phyloP scores from a whole-genome alignment of 2,329 filamentous ascomycete genomes.

The Diaporthe ampelina region DNA sequence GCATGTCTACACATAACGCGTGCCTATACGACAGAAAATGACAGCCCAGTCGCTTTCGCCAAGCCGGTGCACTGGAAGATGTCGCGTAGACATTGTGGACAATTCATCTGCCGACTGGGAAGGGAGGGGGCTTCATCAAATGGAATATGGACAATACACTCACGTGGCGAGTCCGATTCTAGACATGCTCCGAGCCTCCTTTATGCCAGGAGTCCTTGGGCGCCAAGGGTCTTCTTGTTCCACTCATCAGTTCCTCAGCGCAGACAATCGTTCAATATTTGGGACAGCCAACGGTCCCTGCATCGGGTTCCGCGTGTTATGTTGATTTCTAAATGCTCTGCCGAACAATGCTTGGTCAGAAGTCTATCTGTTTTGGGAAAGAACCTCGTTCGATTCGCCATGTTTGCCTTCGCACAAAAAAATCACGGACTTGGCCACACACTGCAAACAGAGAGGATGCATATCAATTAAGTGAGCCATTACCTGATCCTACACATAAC shows the following conservation, averaged over 20 bases:
- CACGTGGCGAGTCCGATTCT: too few species aligned
- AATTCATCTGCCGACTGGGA: background rate
- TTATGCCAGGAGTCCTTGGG: background rate
- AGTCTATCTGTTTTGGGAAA: background rate
- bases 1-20: background rate
- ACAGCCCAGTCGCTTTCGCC: background rate
- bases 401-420: too few species aligned
- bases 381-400: too few species aligned
- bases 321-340: background rate
- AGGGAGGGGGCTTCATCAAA: background rate
- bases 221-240: background rate
- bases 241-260: background rate
- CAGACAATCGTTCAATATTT: background rate
- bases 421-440: background rate
- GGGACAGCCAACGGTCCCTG: background rate
- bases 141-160: too few species aligned
- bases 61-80: background rate
- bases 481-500: background rate
- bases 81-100: background rate
- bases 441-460: background rate
- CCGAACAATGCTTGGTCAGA: background rate
- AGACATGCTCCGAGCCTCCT: background rate
- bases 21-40: too few species aligned
- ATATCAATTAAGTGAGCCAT: background rate
- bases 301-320: too few species aligned